phyloP scores from a whole-genome alignment of 768 basidiomycete species.

The Termitomyces heimii region DNA sequence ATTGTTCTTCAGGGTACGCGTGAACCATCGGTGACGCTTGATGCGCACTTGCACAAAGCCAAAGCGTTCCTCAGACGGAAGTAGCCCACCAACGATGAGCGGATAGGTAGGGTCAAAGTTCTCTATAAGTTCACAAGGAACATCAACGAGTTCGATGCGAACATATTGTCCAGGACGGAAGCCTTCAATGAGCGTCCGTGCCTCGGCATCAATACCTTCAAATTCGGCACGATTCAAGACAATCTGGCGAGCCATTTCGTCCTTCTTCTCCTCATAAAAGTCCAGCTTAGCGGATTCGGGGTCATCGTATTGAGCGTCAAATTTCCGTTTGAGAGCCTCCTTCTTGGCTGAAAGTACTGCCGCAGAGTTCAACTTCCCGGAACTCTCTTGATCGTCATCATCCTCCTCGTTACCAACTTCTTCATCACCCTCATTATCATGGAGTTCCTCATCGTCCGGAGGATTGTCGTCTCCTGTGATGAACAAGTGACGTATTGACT shows the following conservation, averaged over 20 bases:
- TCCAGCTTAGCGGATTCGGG: constrained; percentile 73
- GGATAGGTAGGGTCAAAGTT: constrained; percentile 91
- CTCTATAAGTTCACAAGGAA: constrained; percentile 89
- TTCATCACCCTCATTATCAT: constrained; percentile 25
- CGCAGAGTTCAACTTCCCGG: constrained; percentile 32
- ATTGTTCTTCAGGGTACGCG: constrained; percentile 90
- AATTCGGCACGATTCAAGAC: constrained; percentile 85
- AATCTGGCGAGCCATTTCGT: constrained; percentile 82
- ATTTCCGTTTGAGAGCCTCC: constrained; percentile 87
- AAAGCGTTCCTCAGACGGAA: constrained; percentile 86
- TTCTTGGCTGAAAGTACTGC: constrained; percentile 77
- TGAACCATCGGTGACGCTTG: constrained; percentile 95
- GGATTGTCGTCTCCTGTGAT: constrained; percentile 59
- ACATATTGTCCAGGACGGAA: constrained; percentile 89
- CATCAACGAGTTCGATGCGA: constrained; percentile 78
- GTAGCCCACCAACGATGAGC: constrained; percentile 86
- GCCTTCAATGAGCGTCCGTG: constrained; percentile 84
- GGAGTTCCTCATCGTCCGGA: constrained; percentile 27
- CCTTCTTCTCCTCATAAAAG: constrained; percentile 90
- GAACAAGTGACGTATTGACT: constrained; percentile 83
- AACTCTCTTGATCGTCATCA: constrained; percentile 14
- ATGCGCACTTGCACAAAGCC: constrained; percentile 93
- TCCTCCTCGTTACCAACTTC: constrained; percentile 40
- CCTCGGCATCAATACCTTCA: constrained; percentile 65
- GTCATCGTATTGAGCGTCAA: constrained; percentile 95